phyloP scores from a whole-genome alignment of 164 flowering plant genomes.

The Buxus sempervirens region DNA sequence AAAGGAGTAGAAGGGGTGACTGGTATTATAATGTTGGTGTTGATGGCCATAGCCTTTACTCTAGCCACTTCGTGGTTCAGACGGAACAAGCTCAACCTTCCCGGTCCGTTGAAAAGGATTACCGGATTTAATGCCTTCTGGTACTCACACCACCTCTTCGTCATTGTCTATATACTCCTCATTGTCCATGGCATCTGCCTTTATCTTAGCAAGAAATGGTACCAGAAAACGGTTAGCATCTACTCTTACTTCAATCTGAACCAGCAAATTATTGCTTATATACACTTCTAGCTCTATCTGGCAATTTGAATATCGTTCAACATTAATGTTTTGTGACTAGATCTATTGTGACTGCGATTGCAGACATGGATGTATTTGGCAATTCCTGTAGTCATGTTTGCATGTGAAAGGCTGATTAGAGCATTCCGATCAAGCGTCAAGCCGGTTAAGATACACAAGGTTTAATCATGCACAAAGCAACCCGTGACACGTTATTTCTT shows the following conservation, averaged over 20 bases:
- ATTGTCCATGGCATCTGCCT: background rate
- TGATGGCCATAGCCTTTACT: too few relatives aligned
- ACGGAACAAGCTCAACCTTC: too few relatives aligned
- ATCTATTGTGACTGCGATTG: background rate
- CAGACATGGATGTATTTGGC: conserved; percentile 3
- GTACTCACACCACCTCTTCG: conserved; percentile 1
- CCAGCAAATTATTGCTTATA: too few relatives aligned
- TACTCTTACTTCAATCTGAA: too few relatives aligned
- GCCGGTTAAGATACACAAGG: background rate
- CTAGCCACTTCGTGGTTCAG: too few relatives aligned
- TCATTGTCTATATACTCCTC: background rate
- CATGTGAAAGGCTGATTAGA: background rate
- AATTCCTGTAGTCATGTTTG: background rate
- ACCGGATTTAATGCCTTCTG: conserved; percentile 1
- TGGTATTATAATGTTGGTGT: too few relatives aligned
- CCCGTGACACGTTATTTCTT: too few relatives aligned
- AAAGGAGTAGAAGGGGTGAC: too few relatives aligned
- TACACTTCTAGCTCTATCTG: too few relatives aligned
- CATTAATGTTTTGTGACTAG: background rate
- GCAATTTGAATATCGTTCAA: background rate
- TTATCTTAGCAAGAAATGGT: background rate
- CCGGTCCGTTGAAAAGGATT: background rate
- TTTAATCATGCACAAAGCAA: background rate
- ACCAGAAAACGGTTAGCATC: background rate
- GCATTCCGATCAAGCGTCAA: background rate